Conservation (phyloP, 73 alveolate genomes). For the Paramecium caudatum region DNA sequence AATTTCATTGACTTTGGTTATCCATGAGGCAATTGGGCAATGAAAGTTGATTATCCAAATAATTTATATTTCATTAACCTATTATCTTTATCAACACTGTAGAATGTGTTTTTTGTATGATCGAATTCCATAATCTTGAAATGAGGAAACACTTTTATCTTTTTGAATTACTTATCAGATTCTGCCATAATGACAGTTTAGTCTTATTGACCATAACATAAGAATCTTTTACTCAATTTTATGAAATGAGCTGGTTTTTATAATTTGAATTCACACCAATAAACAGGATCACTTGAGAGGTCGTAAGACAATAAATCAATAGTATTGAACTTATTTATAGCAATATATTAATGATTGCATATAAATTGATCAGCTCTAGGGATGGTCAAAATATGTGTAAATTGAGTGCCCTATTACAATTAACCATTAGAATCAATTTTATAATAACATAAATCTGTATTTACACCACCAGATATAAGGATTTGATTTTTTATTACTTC, state of each 20-base stretch:
- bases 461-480: slow-evolving; percentile 58
- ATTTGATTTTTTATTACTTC: slow-evolving; percentile 7
- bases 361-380: slow-evolving; percentile 21
- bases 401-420: background rate
- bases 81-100: slow-evolving; percentile 42
- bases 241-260: slow-evolving; percentile 57
- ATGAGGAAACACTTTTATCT: slow-evolving; percentile 15
- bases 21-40: slow-evolving; percentile 34
- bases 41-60: background rate
- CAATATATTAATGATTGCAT: background rate
- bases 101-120: slow-evolving; percentile 20
- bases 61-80: slow-evolving; percentile 18
- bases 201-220: slow-evolving; percentile 37
- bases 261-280: slow-evolving; percentile 25
- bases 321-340: slow-evolving; percentile 32
- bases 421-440: slow-evolving; percentile 25
- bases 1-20: slow-evolving; percentile 47
- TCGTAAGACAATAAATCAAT: background rate
- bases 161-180: slow-evolving; percentile 42
- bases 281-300: background rate
- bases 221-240: background rate
- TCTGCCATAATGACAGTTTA: slow-evolving; percentile 10
- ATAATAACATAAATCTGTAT: slow-evolving; percentile 47
- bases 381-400: slow-evolving; percentile 1
- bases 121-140: slow-evolving; percentile 20